Conservation (phyloP, 2,329 filamentous ascomycete genomes). For the Ambrosiella xylebori region DNA sequence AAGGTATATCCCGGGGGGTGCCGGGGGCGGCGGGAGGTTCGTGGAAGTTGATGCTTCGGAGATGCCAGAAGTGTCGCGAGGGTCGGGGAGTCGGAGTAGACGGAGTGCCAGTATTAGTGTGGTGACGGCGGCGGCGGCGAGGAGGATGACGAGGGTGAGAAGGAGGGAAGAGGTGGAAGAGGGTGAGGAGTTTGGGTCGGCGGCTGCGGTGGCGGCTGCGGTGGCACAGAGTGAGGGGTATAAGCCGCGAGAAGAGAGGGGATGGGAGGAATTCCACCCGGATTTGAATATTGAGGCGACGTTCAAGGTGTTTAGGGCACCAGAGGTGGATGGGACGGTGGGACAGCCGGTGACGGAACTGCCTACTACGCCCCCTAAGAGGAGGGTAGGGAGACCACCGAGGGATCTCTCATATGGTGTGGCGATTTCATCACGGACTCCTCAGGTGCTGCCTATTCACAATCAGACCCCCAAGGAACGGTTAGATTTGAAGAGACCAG, state of each 20-base stretch:
- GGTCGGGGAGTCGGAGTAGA: conserved; percentile 20
- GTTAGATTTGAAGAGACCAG: conserved; percentile 59
- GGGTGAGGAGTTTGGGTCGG: conserved; percentile 62
- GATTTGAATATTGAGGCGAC: conserved; percentile 76
- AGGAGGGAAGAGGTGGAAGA: conserved; percentile 35
- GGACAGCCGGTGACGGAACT: conserved; percentile 24
- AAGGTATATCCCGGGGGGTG: conserved; percentile 71
- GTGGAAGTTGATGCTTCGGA: conserved; percentile 44
- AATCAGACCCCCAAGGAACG: conserved; percentile 68
- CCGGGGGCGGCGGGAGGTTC: conserved; percentile 72
- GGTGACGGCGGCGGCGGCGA: conserved; percentile 20
- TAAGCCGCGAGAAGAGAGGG: conserved; percentile 88
- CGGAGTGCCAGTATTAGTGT: conserved; percentile 20
- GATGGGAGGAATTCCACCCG: conserved; percentile 95
- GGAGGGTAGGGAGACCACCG: conserved; percentile 29
- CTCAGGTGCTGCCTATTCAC: conserved; percentile 55
- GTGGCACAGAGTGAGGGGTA: conserved; percentile 89
- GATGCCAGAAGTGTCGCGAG: neutral
- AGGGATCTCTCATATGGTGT: conserved; percentile 31
- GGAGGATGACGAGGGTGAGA: conserved; percentile 38
- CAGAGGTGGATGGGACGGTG: conserved; percentile 65
- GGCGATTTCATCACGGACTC: conserved; percentile 32
- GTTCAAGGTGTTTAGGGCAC: conserved; percentile 61
- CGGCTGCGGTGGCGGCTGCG: conserved; percentile 73
- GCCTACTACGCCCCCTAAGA: conserved; percentile 24